Conservation (phyloP, 2,329 filamentous ascomycete genomes). For the Colletotrichum gloeosporioides region DNA sequence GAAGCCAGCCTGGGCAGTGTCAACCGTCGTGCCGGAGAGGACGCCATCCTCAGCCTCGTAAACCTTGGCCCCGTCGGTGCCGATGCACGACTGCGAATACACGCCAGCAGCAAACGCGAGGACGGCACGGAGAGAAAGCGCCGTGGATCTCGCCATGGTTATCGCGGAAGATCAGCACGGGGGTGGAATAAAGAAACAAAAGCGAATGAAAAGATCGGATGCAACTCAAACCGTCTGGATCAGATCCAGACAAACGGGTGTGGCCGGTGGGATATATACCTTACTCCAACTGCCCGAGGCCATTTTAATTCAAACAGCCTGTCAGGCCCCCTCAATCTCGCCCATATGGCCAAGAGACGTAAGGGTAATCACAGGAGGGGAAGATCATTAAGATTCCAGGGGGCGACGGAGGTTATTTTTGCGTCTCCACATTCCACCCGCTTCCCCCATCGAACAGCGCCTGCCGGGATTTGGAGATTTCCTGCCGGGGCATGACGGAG, state of each 20-base stretch:
- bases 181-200: background rate
- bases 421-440: constrained; percentile 2
- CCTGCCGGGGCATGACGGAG: background rate
- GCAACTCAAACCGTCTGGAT: background rate
- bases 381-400: constrained; percentile 4
- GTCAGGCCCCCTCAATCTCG: background rate
- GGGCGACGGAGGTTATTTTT: background rate
- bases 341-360: background rate
- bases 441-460: background rate
- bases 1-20: constrained; percentile 42
- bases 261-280: background rate
- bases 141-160: constrained; percentile 8
- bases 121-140: background rate
- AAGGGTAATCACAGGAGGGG: background rate
- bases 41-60: constrained; percentile 47
- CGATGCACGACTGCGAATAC: constrained; percentile 12
- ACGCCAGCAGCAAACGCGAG: constrained; percentile 16
- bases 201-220: background rate
- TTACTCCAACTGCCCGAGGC: background rate
- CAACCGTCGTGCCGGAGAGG: constrained; percentile 44
- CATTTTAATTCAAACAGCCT: background rate
- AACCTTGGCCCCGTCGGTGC: constrained; percentile 14
- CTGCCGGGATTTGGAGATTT: background rate
- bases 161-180: background rate
- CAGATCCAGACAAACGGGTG: background rate